Percentiles rank a stretch among this genome's conserved stretches.
These are phyloP conservation scores for Didymella segeticola DNA, from an alignment of 2,329 filamentous ascomycete species.

Conservation along the genomic window DNA sequence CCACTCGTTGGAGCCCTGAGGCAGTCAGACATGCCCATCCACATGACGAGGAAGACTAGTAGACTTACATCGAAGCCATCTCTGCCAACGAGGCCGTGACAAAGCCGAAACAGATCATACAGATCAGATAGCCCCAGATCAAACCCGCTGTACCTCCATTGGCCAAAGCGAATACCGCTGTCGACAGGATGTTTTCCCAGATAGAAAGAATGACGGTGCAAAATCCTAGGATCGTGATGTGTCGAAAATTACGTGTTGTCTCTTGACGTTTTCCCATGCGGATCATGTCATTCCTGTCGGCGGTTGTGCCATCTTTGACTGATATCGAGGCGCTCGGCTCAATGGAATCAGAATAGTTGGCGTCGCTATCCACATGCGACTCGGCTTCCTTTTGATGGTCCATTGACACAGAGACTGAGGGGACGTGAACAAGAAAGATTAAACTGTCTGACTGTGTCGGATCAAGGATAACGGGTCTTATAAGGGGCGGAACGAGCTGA, in stretches of 20 bases:
- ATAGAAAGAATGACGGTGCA: constrained; percentile 29
- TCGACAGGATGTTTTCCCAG: constrained; percentile 27
- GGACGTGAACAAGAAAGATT: too few relatives aligned
- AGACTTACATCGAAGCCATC: constrained; percentile 40
- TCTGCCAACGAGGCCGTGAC: constrained; percentile 36
- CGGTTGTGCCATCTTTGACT: constrained; percentile 25
- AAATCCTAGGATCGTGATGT: constrained; percentile 26
- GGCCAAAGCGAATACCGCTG: constrained; percentile 19
- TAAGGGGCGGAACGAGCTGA: too few relatives aligned
- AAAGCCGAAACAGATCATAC: constrained; percentile 32
- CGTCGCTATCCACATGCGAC: constrained; percentile 15
- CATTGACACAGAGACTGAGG: too few relatives aligned
- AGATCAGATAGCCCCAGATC: constrained; percentile 39
- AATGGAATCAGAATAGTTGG: constrained; percentile 12
- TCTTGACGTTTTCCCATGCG: constrained; percentile 36
- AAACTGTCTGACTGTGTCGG: too few relatives aligned
- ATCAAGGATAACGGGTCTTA: neutral
- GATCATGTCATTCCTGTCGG: constrained; percentile 28
- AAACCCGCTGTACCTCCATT: constrained; percentile 41
- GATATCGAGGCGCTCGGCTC: constrained; percentile 16
- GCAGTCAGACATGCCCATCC: neutral
- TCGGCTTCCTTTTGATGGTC: constrained; percentile 16
- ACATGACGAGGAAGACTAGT: neutral
- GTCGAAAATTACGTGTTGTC: constrained; percentile 22
- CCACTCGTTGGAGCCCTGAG: constrained; percentile 26